Conservation (phyloP, 2,329 filamentous ascomycete species). For the Podosphaera leucotricha region DNA sequence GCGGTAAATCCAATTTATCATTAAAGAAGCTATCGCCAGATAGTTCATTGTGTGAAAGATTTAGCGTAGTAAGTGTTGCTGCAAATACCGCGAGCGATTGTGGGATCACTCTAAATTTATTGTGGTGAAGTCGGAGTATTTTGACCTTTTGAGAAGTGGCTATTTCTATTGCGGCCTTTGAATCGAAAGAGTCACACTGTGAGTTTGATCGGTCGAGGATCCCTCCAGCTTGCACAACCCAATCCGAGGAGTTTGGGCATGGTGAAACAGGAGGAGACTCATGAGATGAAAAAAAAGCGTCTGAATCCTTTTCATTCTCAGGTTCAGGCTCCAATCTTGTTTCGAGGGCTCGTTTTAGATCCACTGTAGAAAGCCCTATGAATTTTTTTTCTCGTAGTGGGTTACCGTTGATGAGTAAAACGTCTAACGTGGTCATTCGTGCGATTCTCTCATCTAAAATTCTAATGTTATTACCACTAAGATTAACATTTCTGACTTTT, state of each 20-base stretch:
- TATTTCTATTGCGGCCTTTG: constrained; percentile 30
- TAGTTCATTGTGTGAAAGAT: constrained; percentile 53
- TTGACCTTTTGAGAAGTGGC: constrained; percentile 27
- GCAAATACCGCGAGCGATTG: constrained; percentile 46
- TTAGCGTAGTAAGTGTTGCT: constrained; percentile 44
- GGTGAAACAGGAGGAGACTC: constrained; percentile 8
- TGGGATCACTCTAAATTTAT: constrained; percentile 48
- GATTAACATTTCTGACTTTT: constrained; percentile 53
- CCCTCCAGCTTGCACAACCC: constrained; percentile 18
- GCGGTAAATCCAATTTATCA: constrained; percentile 43
- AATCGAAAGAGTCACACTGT: constrained; percentile 33
- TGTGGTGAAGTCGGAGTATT: constrained; percentile 51
- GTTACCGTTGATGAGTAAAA: constrained; percentile 66
- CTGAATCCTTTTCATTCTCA: constrained; percentile 5
- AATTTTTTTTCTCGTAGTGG: constrained; percentile 76
- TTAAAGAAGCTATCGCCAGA: constrained; percentile 39
- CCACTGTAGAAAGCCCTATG: constrained; percentile 53
- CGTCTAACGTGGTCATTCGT: constrained; percentile 52
- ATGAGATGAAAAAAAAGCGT: constrained; percentile 12
- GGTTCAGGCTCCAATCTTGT: constrained; percentile 35
- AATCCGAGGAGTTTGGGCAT: constrained; percentile 8
- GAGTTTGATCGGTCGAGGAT: constrained; percentile 48
- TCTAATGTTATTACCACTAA: constrained; percentile 65
- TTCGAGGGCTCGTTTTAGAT: constrained; percentile 52
- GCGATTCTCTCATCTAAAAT: constrained; percentile 54